Conservation (phyloP, 257 asterid species). For the Solanum chiquidenum region DNA sequence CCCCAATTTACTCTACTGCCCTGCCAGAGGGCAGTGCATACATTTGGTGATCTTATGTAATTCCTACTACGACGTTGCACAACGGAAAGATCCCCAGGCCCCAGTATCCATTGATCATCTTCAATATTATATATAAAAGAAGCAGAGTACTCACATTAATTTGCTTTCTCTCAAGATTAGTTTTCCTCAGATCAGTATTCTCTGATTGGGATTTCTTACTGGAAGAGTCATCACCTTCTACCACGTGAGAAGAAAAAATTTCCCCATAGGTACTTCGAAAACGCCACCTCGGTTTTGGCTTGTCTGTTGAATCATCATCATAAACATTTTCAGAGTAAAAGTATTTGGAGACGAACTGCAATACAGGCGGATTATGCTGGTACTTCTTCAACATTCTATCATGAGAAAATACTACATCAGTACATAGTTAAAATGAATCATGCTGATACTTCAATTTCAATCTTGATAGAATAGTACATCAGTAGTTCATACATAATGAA, state of each 20-base stretch:
- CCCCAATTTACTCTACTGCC: neutral
- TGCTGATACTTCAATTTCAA: conserved; percentile 19
- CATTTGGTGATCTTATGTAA: neutral
- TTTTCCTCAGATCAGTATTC: conserved; percentile 13
- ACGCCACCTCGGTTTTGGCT: conserved; percentile 54
- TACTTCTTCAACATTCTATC: conserved; percentile 52
- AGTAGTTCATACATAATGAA: neutral
- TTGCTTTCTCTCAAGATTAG: conserved; percentile 20
- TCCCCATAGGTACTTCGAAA: conserved; percentile 36
- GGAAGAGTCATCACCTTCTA: neutral
- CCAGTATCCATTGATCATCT: neutral
- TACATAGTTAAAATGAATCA: neutral
- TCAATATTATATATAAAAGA: neutral
- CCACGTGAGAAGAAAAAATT: conserved; percentile 12
- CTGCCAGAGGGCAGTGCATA: neutral
- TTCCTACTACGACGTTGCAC: neutral
- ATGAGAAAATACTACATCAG: neutral
- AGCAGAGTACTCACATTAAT: conserved; percentile 24
- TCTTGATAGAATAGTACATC: neutral
- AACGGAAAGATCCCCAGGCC: neutral
- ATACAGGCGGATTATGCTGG: conserved; percentile 25
- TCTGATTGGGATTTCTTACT: conserved; percentile 11
- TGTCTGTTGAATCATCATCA: conserved; percentile 49
- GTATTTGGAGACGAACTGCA: conserved; percentile 40
- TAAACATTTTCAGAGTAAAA: conserved; percentile 60